phyloP scores from a whole-genome alignment of 78 protist species.

The Dictyostelium citrinum region DNA sequence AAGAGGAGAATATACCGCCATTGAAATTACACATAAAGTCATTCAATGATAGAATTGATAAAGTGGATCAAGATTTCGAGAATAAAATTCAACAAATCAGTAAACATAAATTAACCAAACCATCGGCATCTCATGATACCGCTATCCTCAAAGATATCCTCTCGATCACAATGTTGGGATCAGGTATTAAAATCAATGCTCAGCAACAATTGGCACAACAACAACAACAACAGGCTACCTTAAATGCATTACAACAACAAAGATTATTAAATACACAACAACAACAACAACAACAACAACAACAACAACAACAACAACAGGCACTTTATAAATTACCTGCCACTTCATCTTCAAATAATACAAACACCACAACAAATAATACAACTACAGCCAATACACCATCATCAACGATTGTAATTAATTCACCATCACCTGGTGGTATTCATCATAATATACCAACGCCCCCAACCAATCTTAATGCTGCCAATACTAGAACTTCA shows the following conservation, averaged over 20 bases:
- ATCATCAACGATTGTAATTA: neutral
- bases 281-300: neutral
- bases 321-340: neutral
- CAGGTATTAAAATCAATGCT: neutral
- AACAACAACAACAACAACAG: neutral
- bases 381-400: neutral
- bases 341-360: neutral
- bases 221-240: neutral
- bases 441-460: neutral
- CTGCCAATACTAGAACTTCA: neutral
- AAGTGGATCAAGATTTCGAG: constrained; percentile 18
- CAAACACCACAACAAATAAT: neutral
- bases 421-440: neutral
- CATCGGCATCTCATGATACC: neutral
- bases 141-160: neutral
- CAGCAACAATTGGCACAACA: constrained; percentile 29
- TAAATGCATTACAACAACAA: neutral
- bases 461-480: neutral
- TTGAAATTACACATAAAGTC: neutral
- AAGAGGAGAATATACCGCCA: neutral
- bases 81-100: neutral
- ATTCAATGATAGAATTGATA: constrained; percentile 7
- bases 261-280: neutral
- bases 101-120: constrained; percentile 20
- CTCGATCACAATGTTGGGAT: constrained; percentile 28